These are phyloP conservation scores for Microcos paniculata DNA, from an alignment of 345 rosid genomes.

Conservation along the genomic window DNA sequence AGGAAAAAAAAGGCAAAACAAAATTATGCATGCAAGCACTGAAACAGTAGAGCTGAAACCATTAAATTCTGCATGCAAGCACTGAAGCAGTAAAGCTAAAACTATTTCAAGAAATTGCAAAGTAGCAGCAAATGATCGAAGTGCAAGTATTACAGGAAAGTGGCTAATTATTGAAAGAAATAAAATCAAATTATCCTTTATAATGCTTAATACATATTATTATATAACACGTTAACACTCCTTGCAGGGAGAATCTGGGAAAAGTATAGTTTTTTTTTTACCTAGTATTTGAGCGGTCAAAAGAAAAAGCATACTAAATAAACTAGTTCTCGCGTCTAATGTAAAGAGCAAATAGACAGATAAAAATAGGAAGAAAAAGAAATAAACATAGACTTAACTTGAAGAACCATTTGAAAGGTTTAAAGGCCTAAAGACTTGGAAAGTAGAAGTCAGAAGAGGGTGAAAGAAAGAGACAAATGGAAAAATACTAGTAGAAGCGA, in stretches of 20 bases:
- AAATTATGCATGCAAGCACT: no score
- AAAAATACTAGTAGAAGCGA: constrained; percentile 66
- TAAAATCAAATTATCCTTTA: constrained; percentile 3
- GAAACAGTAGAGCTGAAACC: no score
- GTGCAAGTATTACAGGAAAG: background rate
- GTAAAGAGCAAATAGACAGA: background rate
- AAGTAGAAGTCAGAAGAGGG: background rate
- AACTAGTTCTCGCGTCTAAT: background rate
- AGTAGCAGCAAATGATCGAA: background rate
- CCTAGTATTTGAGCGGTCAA: background rate
- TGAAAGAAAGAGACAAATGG: background rate
- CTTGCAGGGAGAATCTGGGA: background rate
- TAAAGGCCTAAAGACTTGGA: background rate
- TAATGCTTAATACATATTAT: no score
- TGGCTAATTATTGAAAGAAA: background rate
- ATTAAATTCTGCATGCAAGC: background rate
- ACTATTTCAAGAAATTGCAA: background rate
- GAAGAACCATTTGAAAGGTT: background rate
- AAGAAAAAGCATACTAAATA: background rate
- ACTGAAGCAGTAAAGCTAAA: constrained; percentile 1
- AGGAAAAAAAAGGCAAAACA: background rate
- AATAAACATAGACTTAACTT: background rate
- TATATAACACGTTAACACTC: no score
- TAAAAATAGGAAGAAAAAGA: background rate
- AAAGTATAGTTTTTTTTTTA: no score